Evolutionary conservation across 2,329 filamentous ascomycete genomes (phyloP), one percentile per base, ranked within the genome.

Genomic region (Cercospora sp.): DNA sequence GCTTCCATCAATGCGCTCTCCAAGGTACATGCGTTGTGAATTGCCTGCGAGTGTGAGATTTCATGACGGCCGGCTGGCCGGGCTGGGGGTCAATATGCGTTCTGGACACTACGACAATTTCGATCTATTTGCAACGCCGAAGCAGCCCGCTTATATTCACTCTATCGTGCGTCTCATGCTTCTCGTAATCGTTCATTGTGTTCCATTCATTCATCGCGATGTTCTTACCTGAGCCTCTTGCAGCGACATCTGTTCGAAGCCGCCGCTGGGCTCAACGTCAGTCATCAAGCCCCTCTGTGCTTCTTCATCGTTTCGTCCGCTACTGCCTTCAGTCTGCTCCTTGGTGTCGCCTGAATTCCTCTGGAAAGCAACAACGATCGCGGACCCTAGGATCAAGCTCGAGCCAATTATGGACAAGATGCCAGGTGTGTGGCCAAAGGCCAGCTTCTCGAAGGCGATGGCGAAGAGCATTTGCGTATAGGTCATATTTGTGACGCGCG

Each of bases 401-500:
- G 86, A 89, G 2, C 89, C 89, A 2, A 86, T 77, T 72, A 89
- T 87, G 67, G 87, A 89, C 72, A 87, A 79, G 21, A 81, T 76
- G 8, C 84, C 85, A 1, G 89, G 86, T 6, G 84, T 86, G 16
- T 84, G 85, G 3, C 87, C 86, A 81, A 88, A 91, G 16, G 91
- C 81, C 10, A 89, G 70, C 72, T 87, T 87, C 76, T 91, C 89
- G 13, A 88, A 88, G 3, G 83, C 81, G 10, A 91, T 78, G 2
- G 89, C 89, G 77, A 90, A 91, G 3, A 91, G 79, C 88, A 91
- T 90, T 76, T 90, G 88, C 57, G 85, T 88, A 75, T 91, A 91
- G 0, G 89, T 81, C 87, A 91, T 90, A 65, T 87, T 88, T 0
- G 87, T 90, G 2, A 87, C 88, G 21, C 86, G 82, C 3, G 82